These are phyloP conservation scores for Pyrenophora teres DNA, from an alignment of 2,329 filamentous ascomycete genomes.

Conservation along the genomic window DNA sequence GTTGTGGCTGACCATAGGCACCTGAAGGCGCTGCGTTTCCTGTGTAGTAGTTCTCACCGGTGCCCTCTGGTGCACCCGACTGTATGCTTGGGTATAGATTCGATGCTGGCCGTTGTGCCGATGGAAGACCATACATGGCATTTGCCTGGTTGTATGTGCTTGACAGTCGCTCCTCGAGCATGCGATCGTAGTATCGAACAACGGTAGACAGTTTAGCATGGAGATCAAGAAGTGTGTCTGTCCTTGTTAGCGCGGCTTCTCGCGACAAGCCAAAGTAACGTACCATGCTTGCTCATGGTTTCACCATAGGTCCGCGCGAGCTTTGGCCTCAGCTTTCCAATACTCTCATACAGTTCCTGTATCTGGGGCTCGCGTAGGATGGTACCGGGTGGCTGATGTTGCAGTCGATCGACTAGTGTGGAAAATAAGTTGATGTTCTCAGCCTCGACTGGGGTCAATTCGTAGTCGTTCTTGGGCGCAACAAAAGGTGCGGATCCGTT, in stretches of 20 bases:
- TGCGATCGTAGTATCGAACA: slow-evolving; percentile 95
- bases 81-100: slow-evolving; percentile 72
- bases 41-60: slow-evolving; percentile 82
- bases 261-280: slow-evolving; percentile 36
- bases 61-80: slow-evolving; percentile 39
- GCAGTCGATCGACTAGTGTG: slow-evolving; percentile 89
- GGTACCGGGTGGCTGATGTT: slow-evolving; percentile 93
- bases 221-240: slow-evolving; percentile 89
- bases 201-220: slow-evolving; percentile 96
- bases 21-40: slow-evolving; percentile 61
- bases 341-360: slow-evolving; percentile 96
- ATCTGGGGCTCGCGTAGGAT: slow-evolving; percentile 97
- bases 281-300: slow-evolving; percentile 99
- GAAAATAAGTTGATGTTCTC: slow-evolving; percentile 98
- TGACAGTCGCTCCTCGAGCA: slow-evolving; percentile 93
- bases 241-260: slow-evolving; percentile 39
- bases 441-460: slow-evolving; percentile 88
- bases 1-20: slow-evolving; percentile 56
- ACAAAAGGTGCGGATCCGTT: slow-evolving; percentile 54
- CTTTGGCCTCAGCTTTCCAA: slow-evolving; percentile 90
- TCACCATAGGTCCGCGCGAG: slow-evolving; percentile 94
- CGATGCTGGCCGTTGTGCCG: slow-evolving; percentile 53
- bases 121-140: slow-evolving; percentile 48
- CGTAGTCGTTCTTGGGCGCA: slow-evolving; percentile 88
- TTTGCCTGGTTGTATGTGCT: slow-evolving; percentile 85